These are phyloP conservation scores for Syzygium jambos DNA, from an alignment of 345 rosid species.

Conservation along the genomic window DNA sequence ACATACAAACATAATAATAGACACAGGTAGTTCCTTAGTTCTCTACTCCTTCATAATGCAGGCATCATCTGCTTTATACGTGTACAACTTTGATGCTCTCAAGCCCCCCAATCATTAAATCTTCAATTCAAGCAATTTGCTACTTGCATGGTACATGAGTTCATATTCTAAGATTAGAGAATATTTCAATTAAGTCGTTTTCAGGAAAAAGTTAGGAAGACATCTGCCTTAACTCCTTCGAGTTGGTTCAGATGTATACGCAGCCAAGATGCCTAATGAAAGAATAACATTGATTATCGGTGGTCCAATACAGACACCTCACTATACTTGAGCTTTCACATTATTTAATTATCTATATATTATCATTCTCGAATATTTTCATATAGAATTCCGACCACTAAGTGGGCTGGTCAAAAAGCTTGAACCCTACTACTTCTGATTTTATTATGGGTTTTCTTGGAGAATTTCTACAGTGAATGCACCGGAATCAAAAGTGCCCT, in stretches of 20 bases:
- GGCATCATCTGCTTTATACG: neutral
- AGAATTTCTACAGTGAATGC: neutral
- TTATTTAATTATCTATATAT: neutral
- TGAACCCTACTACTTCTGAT: neutral
- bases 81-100: neutral
- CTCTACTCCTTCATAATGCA: neutral
- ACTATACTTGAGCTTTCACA: neutral
- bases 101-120: neutral
- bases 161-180: neutral
- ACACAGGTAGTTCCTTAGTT: neutral
- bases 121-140: neutral
- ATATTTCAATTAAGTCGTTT: neutral
- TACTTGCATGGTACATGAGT: neutral
- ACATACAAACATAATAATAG: neutral
- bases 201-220: neutral
- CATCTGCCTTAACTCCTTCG: neutral
- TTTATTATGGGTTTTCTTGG: neutral
- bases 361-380: neutral
- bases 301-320: neutral
- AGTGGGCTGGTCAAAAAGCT: neutral
- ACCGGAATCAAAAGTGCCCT: neutral
- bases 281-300: neutral
- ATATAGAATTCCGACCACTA: neutral
- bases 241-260: neutral
- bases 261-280: neutral